Evolutionary conservation across 768 basidiomycete species (phyloP).

Genomic region (Lactifluus subvellereus): DNA sequence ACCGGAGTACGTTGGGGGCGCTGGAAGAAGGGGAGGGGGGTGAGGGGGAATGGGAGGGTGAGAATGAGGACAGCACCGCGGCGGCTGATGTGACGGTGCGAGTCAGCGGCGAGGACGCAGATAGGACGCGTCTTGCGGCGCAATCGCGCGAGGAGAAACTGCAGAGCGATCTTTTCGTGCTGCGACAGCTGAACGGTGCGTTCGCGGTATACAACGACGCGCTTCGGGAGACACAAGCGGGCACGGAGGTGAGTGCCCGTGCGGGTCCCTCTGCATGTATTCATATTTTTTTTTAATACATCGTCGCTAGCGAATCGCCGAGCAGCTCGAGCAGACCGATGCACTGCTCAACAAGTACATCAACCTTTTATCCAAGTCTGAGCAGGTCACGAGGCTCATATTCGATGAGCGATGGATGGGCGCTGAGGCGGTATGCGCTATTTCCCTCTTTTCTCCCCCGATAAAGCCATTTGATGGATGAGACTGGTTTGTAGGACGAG

Average conservation of each 20-base stretch:
- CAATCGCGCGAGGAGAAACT: conserved; percentile 63
- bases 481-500: conserved; percentile 47
- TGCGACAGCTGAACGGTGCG: conserved; percentile 66
- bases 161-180: conserved; percentile 63
- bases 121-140: conserved; percentile 26
- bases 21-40: conserved; percentile 22
- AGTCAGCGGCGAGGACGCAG: conserved; percentile 25
- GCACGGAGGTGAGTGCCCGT: conserved; percentile 54
- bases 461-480: background rate
- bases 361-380: conserved; percentile 60
- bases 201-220: conserved; percentile 67
- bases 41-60: conserved; percentile 20
- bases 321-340: conserved; percentile 66
- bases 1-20: background rate
- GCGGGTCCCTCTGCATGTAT: background rate
- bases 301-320: conserved; percentile 46
- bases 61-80: conserved; percentile 15
- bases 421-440: conserved; percentile 52
- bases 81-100: conserved; percentile 28
- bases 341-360: conserved; percentile 72
- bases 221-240: conserved; percentile 53
- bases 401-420: conserved; percentile 76
- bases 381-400: conserved; percentile 59
- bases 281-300: background rate
- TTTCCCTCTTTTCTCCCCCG: background rate